Evolutionary conservation across 345 rosid species (phyloP), one percentile per base, ranked within the genome.

Genomic region (Populus tremula): DNA sequence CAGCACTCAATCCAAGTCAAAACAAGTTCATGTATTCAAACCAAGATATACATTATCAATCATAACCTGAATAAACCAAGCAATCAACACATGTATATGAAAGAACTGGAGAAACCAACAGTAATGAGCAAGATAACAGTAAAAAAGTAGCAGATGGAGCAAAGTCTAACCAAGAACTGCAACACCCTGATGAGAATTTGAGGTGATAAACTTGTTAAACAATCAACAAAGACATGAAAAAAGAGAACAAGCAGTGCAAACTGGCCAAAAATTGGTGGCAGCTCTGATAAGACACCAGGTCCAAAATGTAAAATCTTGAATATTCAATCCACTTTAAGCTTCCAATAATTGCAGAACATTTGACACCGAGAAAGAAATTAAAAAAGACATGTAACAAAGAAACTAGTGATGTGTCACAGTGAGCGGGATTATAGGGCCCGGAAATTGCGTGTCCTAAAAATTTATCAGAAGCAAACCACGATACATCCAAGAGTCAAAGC

Each of bases 371-470:
- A 35, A 63, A 23, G 31, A 63, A 39, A 25, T 49, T 13, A 70
- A 16, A 63, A 43, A 65, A 36, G 39, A 71, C 36, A 53, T 8
- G 35, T 53, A 66, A 50, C 25, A 39, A 69, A 74, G 31, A 50
- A 64, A 67, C 50, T 29, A 54, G 61, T 67, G 88, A 85, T 82
- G 88, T 82, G 84, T 84, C 80, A 81, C 41, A 71, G 35, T 76
- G 59, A 36, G 77, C 85, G 77, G 71, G 73, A 83, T 77, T 82
- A 85, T 71, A 68, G 89, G 87, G 71, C 82, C 87, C 88, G 85
- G 49, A 81, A 84, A 78, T 86, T 90, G 82, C 87, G 91, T 84
- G 84, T 68, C 85, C 65, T 16, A 71, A 41, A 75, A 41, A 77
- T 67, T 36, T 66, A 67, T 47, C 67, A 47, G 25, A 69, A 25